Percentiles rank a stretch among this genome's conserved stretches.
Conservation (phyloP, 2,329 filamentous ascomycete species). For the Stagonosporopsis vannaccii region DNA sequence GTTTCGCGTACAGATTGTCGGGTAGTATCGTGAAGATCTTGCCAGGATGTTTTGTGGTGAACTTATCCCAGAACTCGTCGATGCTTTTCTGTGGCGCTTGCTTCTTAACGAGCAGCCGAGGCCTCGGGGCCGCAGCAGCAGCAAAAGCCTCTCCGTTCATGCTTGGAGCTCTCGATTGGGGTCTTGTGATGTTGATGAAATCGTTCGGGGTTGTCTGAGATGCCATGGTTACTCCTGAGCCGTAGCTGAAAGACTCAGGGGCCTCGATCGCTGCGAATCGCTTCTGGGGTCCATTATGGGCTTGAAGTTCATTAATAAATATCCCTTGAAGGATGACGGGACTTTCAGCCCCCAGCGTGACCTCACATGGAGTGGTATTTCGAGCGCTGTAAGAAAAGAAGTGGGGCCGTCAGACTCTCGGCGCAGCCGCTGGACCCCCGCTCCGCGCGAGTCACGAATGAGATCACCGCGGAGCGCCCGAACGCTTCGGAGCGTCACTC, state of each 20-base stretch:
- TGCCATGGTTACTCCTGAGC: constrained; percentile 42
- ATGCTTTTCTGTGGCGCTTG: constrained; percentile 71
- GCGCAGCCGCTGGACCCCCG: constrained; percentile 43
- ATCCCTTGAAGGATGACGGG: constrained; percentile 15
- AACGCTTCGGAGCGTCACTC: constrained; percentile 21
- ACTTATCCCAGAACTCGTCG: constrained; percentile 76
- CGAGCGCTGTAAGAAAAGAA: constrained; percentile 43
- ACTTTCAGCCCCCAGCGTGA: constrained; percentile 44
- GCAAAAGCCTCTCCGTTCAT: constrained; percentile 40
- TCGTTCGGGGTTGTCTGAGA: constrained; percentile 47
- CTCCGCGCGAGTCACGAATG: constrained; percentile 33
- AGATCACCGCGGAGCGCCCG: constrained; percentile 28
- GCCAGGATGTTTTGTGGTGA: constrained; percentile 72
- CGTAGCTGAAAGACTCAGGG: constrained; percentile 26
- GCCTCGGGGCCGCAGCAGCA: constrained; percentile 23
- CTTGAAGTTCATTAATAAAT: constrained; percentile 36
- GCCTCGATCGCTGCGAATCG: constrained; percentile 21
- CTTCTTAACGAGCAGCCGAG: constrained; percentile 50
- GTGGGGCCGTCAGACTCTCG: constrained; percentile 46
- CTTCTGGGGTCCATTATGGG: constrained; percentile 40
- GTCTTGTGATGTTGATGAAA: constrained; percentile 46
- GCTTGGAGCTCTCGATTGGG: constrained; percentile 47
- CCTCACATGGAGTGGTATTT: constrained; percentile 40
- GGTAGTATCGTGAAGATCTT: constrained; percentile 77
- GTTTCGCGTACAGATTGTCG: constrained; percentile 69